phyloP scores from a whole-genome alignment of 202 grass and related monocot genomes.

The Setaria viridis region DNA sequence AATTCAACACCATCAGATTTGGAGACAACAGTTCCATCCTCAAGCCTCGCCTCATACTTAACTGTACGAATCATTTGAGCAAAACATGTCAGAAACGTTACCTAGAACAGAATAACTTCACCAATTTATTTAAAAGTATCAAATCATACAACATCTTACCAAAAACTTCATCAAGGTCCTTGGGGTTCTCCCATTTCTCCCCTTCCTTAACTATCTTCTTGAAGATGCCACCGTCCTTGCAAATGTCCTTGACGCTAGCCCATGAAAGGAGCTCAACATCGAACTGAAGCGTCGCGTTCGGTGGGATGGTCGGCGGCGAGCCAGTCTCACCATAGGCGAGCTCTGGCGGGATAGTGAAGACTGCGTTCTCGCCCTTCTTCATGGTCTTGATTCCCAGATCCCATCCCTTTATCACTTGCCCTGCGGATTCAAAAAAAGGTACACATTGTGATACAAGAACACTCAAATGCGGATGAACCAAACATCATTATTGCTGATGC shows the following conservation, averaged over 20 bases:
- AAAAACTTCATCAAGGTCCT: constrained; percentile 73
- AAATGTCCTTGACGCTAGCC: constrained; percentile 83
- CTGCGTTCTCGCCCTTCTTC: constrained; percentile 82
- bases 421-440: neutral
- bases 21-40: constrained; percentile 72
- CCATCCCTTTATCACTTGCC: constrained; percentile 88
- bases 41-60: constrained; percentile 73
- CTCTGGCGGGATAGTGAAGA: constrained; percentile 72
- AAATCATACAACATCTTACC: constrained; percentile 39
- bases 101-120: neutral
- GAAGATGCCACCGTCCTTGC: constrained; percentile 79
- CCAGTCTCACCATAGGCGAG: constrained; percentile 70
- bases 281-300: constrained; percentile 73
- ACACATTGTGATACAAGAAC: neutral
- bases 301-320: constrained; percentile 62
- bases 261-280: constrained; percentile 77
- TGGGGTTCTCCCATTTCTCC: constrained; percentile 84
- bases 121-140: too few relatives aligned
- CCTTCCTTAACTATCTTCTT: constrained; percentile 76
- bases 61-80: constrained; percentile 47
- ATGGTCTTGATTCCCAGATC: constrained; percentile 84
- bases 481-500: neutral
- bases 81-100: neutral
- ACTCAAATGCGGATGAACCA: neutral
- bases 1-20: constrained; percentile 77